Base-by-base conservation (phyloP, 139 green algal genomes). In the Choricystis sp. region DNA sequence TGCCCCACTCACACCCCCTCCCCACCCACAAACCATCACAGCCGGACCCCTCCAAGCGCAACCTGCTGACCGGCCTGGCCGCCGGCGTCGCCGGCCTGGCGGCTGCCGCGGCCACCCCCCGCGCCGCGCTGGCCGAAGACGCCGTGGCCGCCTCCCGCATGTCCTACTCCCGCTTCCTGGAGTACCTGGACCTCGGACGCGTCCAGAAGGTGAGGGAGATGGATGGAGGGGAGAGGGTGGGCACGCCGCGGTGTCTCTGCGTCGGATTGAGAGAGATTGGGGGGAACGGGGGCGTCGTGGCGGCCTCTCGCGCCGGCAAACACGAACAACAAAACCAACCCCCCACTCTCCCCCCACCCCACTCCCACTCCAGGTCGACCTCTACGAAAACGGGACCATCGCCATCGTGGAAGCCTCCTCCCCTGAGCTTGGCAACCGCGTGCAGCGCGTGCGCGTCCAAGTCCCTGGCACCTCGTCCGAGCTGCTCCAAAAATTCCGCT, bases 371-470 rank as follows among this genome's bases (percentile, higher is more conserved):
- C 79, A 92, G 85, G 85, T 96, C 4, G 94, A 99, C 76, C 73
- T 99, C 66, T 99, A 97, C 66, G 94, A 98, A 72, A 97, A 96
- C 63, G 94, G 94, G 68, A 97, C 94, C 59, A 99, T 98, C 63
- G 94, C 94, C 24, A 97, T 99, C 68, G 94, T 98, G 22, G 94
- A 99, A 79, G 91, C 91, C 3, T 90, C 98, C 21, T 92, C 79
- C 27, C 94, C 94, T n/a, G 94, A 99, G 84, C 84, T 99, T 25
- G 94, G 94, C 68, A 99, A 99, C 82, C 82, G 94, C 57, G 82
- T 98, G 40, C 94, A 99, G 84, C 82, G 94, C 26, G 94, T 99
- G 31, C 83, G 94, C n/a, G 94, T 99, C 60, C 92, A 97, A 77
- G 86, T 98, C 56, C 91, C 91, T 16, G 91, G 91, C 72, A 94